Percentiles rank a stretch among this genome's conserved stretches.
These are phyloP conservation scores for Penicillium sp. DNA, from an alignment of 2,329 filamentous ascomycete species.

Conservation along the genomic window DNA sequence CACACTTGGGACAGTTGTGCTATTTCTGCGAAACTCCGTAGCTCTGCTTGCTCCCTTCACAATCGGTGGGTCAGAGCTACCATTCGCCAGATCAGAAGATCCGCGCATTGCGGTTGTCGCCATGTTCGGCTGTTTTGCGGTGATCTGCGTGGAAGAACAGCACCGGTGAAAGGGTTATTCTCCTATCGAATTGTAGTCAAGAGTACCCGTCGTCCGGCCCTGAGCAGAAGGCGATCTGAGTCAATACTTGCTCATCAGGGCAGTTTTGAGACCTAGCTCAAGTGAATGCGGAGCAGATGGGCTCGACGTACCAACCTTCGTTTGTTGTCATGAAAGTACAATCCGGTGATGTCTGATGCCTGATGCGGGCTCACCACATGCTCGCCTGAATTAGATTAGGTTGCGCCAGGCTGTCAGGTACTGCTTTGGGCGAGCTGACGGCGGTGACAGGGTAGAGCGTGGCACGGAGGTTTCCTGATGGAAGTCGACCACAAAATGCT, in stretches of 20 bases:
- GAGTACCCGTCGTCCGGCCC: conserved; percentile 11
- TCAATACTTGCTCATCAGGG: conserved; percentile 16
- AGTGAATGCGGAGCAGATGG: not conserved
- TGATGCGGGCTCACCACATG: conserved; percentile 24
- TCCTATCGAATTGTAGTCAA: conserved; percentile 5
- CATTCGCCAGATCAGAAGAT: conserved; percentile 28
- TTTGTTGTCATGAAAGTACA: not conserved
- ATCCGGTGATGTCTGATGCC: conserved; percentile 21
- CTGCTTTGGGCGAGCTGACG: conserved; percentile 4
- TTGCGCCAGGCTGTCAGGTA: conserved; percentile 11
- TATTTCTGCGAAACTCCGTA: conserved; percentile 17
- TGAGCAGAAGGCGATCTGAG: conserved; percentile 14
- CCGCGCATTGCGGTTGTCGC: conserved; percentile 21
- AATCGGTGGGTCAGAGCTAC: conserved; percentile 11
- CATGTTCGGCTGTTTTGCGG: conserved; percentile 13
- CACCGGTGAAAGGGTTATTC: not conserved
- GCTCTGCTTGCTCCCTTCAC: conserved; percentile 16
- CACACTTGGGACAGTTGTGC: conserved; percentile 2
- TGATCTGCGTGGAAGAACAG: not conserved
- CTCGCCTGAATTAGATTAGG: conserved; percentile 16
- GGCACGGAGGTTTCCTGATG: not conserved
- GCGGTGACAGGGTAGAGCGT: conserved; percentile 14
- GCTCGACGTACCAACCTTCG: conserved; percentile 14
- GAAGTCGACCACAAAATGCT: not conserved
- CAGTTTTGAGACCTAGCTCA: conserved; percentile 5